Evolutionary conservation across 345 rosid species (phyloP), one percentile per base, ranked within the genome.

Genomic region (Brassica nigra): DNA sequence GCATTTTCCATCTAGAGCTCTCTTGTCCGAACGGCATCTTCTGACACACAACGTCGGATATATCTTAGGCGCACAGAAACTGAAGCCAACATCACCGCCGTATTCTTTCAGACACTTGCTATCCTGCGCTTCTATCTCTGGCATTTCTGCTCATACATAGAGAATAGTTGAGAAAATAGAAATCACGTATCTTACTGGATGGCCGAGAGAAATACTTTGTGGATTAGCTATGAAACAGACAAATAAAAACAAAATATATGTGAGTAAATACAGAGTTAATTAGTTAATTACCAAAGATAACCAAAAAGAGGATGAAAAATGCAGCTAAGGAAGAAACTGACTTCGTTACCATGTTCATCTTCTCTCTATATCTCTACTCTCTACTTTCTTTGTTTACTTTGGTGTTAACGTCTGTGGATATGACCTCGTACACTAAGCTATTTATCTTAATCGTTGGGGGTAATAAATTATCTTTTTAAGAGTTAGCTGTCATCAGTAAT

Each of bases 41-140:
- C 1, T 4, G 5, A 55, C 31, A 55, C 83, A 80, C 1, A 75
- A 4, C 4, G 80, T 0, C 18, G 80, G 83, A 29, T 0, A 64
- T 28, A 80, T 80, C 23, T 0, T 1, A 7, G 83, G 83, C 15
- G 79, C 76, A 70, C 83, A 80, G n/a, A 34, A 80, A 2, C 44
- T 2, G 54, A 80, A 80, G n/a, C 83, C 80, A 1, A 80, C 83
- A 8, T 75, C 3, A 0, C 83, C 80, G 0, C 80, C 80, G 16
- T 80, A 75, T 70, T 70, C 76, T 54, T 70, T 70, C 27, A 75
- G 10, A n/a, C 83, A 80, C 8, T 57, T 0, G 20, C 42, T 57
- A 55, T 4, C 73, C 2, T 64, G 67, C 54, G 83, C 83, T 31
- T 70, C n/a, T 73, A 4, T 73, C 78, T 79, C 58, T 1, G 78